A percentile compares a stretch with the other conserved stretches of the same genome.
Evolutionary conservation across 164 flowering plant species (phyloP).

Genomic region (Nymphaea colorata): DNA sequence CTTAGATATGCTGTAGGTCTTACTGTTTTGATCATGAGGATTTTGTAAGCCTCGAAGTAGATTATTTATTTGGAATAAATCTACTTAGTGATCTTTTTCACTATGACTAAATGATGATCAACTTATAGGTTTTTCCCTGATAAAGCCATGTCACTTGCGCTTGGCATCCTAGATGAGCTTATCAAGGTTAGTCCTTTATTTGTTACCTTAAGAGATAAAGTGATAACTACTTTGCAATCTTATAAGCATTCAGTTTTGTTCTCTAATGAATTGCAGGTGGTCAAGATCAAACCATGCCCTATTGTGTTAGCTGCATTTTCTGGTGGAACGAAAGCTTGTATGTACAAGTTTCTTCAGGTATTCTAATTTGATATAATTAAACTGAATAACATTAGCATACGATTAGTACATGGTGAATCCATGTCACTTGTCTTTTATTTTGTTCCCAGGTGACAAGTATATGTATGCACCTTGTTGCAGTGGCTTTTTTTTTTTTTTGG

Average conservation of each 20-base stretch:
- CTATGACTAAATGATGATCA: neutral
- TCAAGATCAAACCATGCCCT: constrained; percentile 62
- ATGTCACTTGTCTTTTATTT: neutral
- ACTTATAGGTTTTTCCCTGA: constrained; percentile 75
- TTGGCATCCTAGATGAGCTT: constrained; percentile 55
- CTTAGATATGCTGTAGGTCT: no score
- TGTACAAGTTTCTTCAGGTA: constrained; percentile 96
- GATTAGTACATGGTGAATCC: no score
- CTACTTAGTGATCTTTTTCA: neutral
- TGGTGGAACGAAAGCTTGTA: constrained; percentile 92
- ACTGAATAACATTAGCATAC: no score
- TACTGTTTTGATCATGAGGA: no score
- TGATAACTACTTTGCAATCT: neutral
- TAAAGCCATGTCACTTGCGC: constrained; percentile 60
- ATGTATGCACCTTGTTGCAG: no score
- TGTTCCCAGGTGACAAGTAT: neutral
- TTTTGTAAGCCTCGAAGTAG: neutral
- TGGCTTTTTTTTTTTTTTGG: no score
- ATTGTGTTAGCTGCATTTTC: constrained; percentile 87
- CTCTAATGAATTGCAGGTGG: constrained; percentile 30
- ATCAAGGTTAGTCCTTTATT: constrained; percentile 37
- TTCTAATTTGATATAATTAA: constrained; percentile 1
- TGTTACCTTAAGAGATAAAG: neutral
- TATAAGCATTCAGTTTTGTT: neutral
- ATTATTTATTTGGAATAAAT: neutral